Base-by-base conservation (phyloP, 441 rosid genomes). In the Pelargonium citronellum region DNA sequence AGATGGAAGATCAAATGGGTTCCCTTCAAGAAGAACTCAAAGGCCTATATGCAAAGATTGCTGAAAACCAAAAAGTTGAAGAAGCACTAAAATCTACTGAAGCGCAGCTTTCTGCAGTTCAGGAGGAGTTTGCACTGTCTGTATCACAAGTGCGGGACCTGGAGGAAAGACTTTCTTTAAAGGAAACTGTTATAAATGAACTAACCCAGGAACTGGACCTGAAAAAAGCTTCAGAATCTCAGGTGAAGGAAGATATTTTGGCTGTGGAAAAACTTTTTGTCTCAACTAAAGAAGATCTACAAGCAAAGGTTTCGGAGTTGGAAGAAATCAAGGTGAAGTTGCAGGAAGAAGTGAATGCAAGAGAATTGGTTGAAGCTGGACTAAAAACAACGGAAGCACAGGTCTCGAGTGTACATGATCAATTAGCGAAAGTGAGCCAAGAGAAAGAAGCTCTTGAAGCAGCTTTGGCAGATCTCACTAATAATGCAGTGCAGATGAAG, bases 21-120 rank as follows among this genome's bases (percentile, higher is more conserved):
- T 27, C 84, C 63, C 75, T 86, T 61, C 85, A 89, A 73, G 94
- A 83, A 75, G 98, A 95, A 77, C 79, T 92, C 77, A 85, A 85
- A 77, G 83, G 83, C 73, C 76, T 95, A 65, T 72, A 85, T 67
- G 87, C 75, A 71, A 89, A 86, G 83, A 77, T 83, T 68, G 83
- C 87, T 34, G 96, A 88, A 79, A 91, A 83, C 49, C 82, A 83
- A 73, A 89, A 86, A 70, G 81, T 88, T 66, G 92, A 92, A 83
- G 86, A 81, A 47, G 89, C 94, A 51, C 87, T 92, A 67, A 81
- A 83, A 79, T 83, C 79, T 73, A 84, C 88, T 12, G 77, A 77
- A 12, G 80, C 76, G 55, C 95, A 88, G 64, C 89, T 92, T 75
- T 81, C 90, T 69, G 74, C 88, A 16, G 75, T 81, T 76, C 90